A percentile compares a stretch with the other conserved stretches of the same genome.
phyloP scores from a whole-genome alignment of 495 filamentous ascomycete genomes.

The Xylaria cubensis region DNA sequence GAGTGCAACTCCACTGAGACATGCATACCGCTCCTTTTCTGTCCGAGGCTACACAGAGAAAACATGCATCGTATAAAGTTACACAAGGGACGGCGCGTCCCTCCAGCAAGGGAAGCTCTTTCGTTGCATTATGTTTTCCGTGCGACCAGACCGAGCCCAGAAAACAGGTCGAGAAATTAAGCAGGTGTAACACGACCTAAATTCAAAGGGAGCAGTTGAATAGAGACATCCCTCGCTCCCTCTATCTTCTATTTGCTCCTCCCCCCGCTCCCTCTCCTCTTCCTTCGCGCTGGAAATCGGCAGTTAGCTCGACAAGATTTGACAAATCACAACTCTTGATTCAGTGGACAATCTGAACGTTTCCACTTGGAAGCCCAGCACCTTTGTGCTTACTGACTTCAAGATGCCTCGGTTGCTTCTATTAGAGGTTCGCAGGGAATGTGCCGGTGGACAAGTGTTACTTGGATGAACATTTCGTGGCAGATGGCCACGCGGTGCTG shows the following conservation, averaged over 20 bases:
- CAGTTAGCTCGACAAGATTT: not conserved
- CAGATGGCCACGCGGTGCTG: not conserved
- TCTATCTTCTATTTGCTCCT: not conserved
- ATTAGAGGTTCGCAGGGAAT: too few species aligned
- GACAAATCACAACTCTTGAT: not conserved
- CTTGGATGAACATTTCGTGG: not conserved
- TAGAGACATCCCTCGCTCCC: not conserved
- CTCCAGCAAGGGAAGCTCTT: constrained; percentile 1
- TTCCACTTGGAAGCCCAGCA: too few species aligned
- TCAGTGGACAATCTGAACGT: too few species aligned
- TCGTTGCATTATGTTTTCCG: not conserved
- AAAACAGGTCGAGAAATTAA: not conserved
- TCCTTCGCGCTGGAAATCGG: not conserved
- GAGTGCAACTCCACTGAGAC: constrained; percentile 4
- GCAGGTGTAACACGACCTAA: not conserved
- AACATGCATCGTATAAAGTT: not conserved
- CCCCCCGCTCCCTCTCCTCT: not conserved
- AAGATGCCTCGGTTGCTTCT: too few species aligned
- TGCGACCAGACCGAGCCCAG: constrained; percentile 2
- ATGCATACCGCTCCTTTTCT: constrained; percentile 10
- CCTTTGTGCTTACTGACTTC: too few species aligned
- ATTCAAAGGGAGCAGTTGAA: not conserved
- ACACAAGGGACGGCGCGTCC: constrained; percentile 20
- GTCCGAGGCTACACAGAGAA: not conserved
- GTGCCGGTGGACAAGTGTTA: not conserved